Conservation (phyloP, 2,329 filamentous ascomycete species). For the Diatrype stigma region DNA sequence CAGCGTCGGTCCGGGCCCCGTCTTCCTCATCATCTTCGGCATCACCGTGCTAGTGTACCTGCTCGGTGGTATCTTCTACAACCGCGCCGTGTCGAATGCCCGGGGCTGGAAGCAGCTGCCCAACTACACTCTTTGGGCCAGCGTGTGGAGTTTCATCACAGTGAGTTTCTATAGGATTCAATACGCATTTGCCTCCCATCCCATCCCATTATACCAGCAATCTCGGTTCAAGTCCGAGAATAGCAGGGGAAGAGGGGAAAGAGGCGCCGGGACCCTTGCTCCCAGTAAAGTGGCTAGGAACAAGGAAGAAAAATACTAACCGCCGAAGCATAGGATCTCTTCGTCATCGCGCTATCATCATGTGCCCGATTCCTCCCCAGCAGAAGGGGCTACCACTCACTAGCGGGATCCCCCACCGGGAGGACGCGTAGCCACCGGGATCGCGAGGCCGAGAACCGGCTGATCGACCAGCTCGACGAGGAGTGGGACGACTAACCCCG, state of each 20-base stretch:
- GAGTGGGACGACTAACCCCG: constrained; percentile 95
- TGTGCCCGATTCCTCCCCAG: constrained; percentile 63
- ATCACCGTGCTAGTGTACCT: constrained; percentile 82
- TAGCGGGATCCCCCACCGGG: constrained; percentile 51
- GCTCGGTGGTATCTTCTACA: constrained; percentile 90
- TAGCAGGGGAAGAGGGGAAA: too few species aligned
- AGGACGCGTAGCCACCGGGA: constrained; percentile 36
- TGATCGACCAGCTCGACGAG: constrained; percentile 95
- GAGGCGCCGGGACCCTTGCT: too few species aligned
- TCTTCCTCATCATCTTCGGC: constrained; percentile 83
- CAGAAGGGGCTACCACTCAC: constrained; percentile 62
- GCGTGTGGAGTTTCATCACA: constrained; percentile 77
- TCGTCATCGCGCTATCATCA: constrained; percentile 65
- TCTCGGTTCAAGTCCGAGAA: constrained; percentile 12
- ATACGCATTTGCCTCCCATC: too few species aligned
- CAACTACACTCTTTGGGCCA: constrained; percentile 90
- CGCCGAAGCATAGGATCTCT: constrained; percentile 49
- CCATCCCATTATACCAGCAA: constrained; percentile 18
- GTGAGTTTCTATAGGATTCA: too few species aligned
- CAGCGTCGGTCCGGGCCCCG: constrained; percentile 64
- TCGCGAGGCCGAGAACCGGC: constrained; percentile 80
- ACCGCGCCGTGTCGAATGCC: constrained; percentile 89
- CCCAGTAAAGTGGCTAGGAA: too few species aligned
- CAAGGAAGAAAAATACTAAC: constrained; percentile 7
- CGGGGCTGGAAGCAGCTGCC: constrained; percentile 93